phyloP scores from a whole-genome alignment of 805 yeast species.

The Saturnispora serradocipensis region DNA sequence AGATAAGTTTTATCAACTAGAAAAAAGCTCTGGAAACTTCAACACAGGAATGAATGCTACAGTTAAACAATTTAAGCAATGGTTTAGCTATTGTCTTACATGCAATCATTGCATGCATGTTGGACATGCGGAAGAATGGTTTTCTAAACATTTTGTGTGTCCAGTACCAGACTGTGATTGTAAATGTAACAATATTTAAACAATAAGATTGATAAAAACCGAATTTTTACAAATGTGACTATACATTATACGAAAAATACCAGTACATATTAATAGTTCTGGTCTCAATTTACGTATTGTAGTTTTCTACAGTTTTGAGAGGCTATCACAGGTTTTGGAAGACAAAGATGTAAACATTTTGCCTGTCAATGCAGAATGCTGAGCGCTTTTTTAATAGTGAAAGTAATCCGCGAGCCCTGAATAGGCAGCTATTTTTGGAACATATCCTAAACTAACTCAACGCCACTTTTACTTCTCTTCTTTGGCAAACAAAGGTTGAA shows the following conservation, averaged over 20 bases:
- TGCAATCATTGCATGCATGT: constrained; percentile 95
- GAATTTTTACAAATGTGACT: background rate
- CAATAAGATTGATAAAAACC: background rate
- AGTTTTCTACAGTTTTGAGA: too few species aligned
- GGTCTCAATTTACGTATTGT: too few species aligned
- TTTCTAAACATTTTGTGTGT: constrained; percentile 73
- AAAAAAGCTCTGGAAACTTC: background rate
- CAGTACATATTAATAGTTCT: too few species aligned
- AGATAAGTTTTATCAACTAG: background rate
- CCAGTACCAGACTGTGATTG: constrained; percentile 94
- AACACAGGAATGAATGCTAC: background rate
- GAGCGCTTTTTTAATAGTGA: background rate
- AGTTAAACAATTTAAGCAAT: constrained; percentile 49
- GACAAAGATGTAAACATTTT: background rate
- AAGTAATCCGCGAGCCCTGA: background rate
- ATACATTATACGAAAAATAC: too few species aligned
- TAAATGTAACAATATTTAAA: constrained; percentile 48
- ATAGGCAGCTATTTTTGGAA: background rate
- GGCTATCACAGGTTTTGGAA: background rate
- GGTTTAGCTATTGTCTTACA: constrained; percentile 86
- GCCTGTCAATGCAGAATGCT: background rate
- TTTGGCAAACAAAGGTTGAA: background rate
- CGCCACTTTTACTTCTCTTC: background rate
- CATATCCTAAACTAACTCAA: background rate
- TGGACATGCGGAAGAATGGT: constrained; percentile 95